These are phyloP conservation scores for Scalesia atractyloides DNA, from an alignment of 129 eudicot genomes.

Conservation along the genomic window DNA sequence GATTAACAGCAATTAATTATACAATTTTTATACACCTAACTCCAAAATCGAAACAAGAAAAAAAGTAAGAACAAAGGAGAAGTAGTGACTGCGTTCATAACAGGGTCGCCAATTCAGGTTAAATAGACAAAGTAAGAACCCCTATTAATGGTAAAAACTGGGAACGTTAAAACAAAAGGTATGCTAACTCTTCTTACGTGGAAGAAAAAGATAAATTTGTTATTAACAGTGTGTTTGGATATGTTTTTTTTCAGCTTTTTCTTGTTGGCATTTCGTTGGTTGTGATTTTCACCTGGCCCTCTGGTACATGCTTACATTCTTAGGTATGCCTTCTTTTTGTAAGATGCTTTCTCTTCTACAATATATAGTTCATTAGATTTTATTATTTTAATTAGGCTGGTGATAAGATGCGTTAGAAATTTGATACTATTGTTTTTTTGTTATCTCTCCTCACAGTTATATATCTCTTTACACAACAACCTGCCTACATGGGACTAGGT, in stretches of 20 bases:
- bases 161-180: background rate
- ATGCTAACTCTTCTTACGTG: background rate
- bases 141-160: background rate
- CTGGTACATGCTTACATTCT: constrained; percentile 72
- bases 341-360: background rate
- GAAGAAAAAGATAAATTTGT: background rate
- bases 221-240: background rate
- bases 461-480: constrained; percentile 69
- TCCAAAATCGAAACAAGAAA: background rate
- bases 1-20: background rate
- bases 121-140: background rate
- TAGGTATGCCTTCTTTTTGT: constrained; percentile 51
- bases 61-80: background rate
- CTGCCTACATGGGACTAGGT: constrained; percentile 78
- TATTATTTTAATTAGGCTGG: background rate
- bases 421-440: constrained; percentile 8
- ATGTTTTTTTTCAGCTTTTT: constrained; percentile 54
- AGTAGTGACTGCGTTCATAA: background rate
- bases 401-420: constrained; percentile 7
- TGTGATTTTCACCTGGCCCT: constrained; percentile 77
- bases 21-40: background rate
- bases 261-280: constrained; percentile 66
- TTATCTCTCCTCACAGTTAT: constrained; percentile 59
- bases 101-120: background rate
- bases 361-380: background rate